These are phyloP conservation scores for Panaeolus cyanescens DNA, from an alignment of 768 basidiomycete species.

Conservation along the genomic window DNA sequence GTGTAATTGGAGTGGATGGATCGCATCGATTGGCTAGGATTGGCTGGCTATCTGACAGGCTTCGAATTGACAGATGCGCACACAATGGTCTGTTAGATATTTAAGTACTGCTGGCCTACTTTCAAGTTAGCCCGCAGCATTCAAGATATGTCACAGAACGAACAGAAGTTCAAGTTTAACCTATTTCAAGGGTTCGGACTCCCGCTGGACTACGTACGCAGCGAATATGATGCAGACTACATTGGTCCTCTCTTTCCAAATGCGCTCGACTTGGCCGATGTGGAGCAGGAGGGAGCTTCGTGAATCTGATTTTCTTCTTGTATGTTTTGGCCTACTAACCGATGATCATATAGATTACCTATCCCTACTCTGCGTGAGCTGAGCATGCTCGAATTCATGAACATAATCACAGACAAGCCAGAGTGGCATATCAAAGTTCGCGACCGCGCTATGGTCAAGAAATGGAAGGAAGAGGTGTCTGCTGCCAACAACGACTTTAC, in stretches of 20 bases:
- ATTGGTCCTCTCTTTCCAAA: slow-evolving; percentile 15
- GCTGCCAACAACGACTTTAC: too few relatives aligned
- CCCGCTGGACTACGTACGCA: slow-evolving; percentile 23
- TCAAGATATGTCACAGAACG: neutral
- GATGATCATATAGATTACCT: slow-evolving; percentile 15
- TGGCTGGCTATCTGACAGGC: too few relatives aligned
- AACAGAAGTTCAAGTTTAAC: neutral
- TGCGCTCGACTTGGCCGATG: slow-evolving; percentile 11
- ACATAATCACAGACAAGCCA: slow-evolving; percentile 32
- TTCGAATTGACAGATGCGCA: too few relatives aligned
- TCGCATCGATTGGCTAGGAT: too few relatives aligned
- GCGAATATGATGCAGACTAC: slow-evolving; percentile 11
- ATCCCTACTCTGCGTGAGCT: slow-evolving; percentile 30
- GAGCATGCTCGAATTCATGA: slow-evolving; percentile 36
- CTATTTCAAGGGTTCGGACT: slow-evolving; percentile 30
- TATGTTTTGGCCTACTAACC: slow-evolving; percentile 6
- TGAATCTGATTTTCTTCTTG: slow-evolving; percentile 3
- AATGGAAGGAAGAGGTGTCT: too few relatives aligned
- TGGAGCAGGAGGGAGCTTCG: neutral
- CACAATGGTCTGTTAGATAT: too few relatives aligned
- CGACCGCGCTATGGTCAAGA: neutral
- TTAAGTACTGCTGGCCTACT: too few relatives aligned
- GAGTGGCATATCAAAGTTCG: slow-evolving; percentile 33
- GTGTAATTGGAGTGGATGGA: too few relatives aligned
- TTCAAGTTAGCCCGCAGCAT: too few relatives aligned